phyloP scores from a whole-genome alignment of 192 early-diverging fungal species.

The Coemansia sp. region DNA sequence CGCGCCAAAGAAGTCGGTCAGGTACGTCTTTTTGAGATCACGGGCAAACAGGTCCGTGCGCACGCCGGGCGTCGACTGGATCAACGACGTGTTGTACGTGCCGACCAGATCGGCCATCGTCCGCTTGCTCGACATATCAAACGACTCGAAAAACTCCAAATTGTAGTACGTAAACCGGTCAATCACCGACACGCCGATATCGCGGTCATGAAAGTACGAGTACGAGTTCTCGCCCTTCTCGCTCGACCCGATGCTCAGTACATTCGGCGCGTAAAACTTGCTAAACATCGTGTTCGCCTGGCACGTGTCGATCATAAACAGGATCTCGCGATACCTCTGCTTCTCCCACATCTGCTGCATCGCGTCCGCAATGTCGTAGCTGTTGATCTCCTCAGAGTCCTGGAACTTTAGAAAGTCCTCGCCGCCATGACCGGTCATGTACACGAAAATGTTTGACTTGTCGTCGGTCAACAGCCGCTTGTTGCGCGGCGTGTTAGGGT shows the following conservation, averaged over 20 bases:
- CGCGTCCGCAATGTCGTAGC: constrained; percentile 93
- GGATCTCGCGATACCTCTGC: constrained; percentile 93
- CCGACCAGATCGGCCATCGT: constrained; percentile 75
- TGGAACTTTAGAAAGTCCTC: constrained; percentile 99
- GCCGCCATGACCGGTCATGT: constrained; percentile 99
- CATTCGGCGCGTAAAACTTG: constrained; percentile 90
- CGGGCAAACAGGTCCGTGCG: constrained; percentile 81
- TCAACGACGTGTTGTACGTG: constrained; percentile 73
- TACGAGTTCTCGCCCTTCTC: constrained; percentile 88
- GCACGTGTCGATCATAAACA: constrained; percentile 99
- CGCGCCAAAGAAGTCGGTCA: constrained; percentile 97
- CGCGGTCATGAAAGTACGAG: constrained; percentile 73
- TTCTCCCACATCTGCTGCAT: constrained; percentile 99
- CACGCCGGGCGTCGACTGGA: constrained; percentile 83
- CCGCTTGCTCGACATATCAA: constrained; percentile 75
- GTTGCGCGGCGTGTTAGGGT: constrained; percentile 83
- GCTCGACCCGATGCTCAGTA: constrained; percentile 88
- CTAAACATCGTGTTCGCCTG: constrained; percentile 98
- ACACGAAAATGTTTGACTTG: constrained; percentile 92
- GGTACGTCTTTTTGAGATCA: constrained; percentile 64
- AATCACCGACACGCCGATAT: constrained; percentile 96
- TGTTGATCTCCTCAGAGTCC: constrained; percentile 95
- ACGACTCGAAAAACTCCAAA: constrained; percentile 84
- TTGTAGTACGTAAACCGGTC: constrained; percentile 98
- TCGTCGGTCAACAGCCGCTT: constrained; percentile 96